Evolutionary conservation across 441 rosid genomes (phyloP), one percentile per base, ranked within the genome.

Genomic region (Brassica hybrid): DNA sequence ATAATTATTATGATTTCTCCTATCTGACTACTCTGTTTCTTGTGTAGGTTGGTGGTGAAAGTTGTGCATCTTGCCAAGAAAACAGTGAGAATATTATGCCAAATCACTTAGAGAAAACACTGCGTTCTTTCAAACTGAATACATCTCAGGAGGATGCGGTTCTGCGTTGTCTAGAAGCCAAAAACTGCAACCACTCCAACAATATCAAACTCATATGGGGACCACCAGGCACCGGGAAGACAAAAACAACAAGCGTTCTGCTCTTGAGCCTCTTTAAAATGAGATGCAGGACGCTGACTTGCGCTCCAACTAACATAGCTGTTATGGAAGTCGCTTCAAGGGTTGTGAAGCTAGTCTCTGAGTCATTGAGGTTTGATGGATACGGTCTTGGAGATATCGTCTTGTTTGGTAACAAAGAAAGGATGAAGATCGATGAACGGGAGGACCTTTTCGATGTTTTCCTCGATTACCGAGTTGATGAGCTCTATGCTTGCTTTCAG

Each of bases 251-350:
- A 13, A 45, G 54, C 5, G 16, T 45, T 45, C 54, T 45, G 54
- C 54, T 45, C 5, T 5, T 45, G 0, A 45, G 1, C 54, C 54
- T 45, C 1, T 45, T 13, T 0, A 45, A 45, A 45, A 45, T 5
- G 17, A 13, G 16, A 13, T 45, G 54, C 5, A 45, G 54, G 54
- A 45, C 54, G n/a, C 54, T 45, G 16, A 13, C 54, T 5, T 45
- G 54, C 54, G 54, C 54, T 45, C 54, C 54, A 45, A 45, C 54
- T 5, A 45, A 45, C 54, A 45, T 45, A 45, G 54, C 54, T 45
- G 54, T 45, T 45, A 1, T 45, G 16, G 54, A 45, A 45, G 54
- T 45, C 4, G 54, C 54, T 45, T 45, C 54, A 1, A 45, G 54
- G 54, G 54, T 45, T 13, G 54, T 45, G 54, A 45, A 45, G 7